phyloP scores from a whole-genome alignment of 78 protist genomes.

The Isochrysis galbana region DNA sequence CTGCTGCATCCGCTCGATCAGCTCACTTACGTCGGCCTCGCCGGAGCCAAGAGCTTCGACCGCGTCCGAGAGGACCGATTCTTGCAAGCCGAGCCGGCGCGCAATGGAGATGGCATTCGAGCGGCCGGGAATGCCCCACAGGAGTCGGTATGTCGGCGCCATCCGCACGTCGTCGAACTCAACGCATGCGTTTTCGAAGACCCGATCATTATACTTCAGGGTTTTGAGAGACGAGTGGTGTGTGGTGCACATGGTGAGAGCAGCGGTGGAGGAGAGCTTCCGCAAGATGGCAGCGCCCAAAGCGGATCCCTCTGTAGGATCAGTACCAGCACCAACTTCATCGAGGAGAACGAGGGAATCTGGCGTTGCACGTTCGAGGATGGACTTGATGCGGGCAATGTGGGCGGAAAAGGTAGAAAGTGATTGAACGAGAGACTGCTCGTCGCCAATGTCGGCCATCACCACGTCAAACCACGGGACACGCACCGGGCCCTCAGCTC shows the following conservation, averaged over 20 bases:
- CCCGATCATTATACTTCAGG: not conserved
- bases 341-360: not conserved
- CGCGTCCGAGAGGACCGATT: not conserved
- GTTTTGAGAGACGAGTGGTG: slow-evolving; percentile 11
- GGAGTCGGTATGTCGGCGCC: slow-evolving; percentile 25
- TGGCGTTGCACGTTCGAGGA: not conserved
- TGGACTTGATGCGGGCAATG: not conserved
- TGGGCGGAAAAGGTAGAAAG: slow-evolving; percentile 22
- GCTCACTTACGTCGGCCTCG: not conserved
- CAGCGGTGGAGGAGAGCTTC: not conserved
- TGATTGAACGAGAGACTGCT: not conserved
- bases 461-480: not conserved
- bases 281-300: not conserved
- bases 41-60: not conserved
- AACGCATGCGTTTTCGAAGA: slow-evolving; percentile 13
- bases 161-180: slow-evolving; percentile 19
- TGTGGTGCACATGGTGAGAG: not conserved
- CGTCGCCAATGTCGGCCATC: slow-evolving; percentile 11
- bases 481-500: too few relatives aligned
- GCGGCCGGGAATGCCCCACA: slow-evolving; percentile 14
- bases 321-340: not conserved
- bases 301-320: slow-evolving; percentile 13
- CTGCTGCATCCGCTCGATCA: not conserved
- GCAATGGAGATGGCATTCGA: slow-evolving; percentile 23
- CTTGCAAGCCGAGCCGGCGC: slow-evolving; percentile 11